Conservation (phyloP, 441 rosid genomes). For the Gossypium lobatum region DNA sequence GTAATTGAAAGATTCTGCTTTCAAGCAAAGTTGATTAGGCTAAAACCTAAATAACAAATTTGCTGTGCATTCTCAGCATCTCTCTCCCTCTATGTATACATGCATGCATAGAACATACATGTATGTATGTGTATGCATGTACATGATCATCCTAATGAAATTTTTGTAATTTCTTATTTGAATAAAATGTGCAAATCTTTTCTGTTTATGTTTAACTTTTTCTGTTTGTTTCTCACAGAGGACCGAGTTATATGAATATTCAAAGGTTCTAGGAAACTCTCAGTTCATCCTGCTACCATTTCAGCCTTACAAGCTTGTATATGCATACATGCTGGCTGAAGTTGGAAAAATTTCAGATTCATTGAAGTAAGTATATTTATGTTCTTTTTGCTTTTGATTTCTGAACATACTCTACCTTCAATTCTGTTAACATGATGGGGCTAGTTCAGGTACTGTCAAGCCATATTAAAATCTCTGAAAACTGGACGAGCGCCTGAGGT, state of each 20-base stretch:
- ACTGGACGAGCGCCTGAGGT: constrained; percentile 78
- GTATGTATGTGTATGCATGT: background rate
- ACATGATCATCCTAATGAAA: background rate
- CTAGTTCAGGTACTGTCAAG: constrained; percentile 83
- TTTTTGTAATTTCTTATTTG: background rate
- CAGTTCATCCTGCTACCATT: constrained; percentile 64
- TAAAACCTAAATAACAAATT: background rate
- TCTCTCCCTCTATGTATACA: background rate
- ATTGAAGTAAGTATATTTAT: constrained; percentile 45
- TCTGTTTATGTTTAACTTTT: constrained; percentile 11
- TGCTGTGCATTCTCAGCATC: background rate
- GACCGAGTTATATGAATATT: constrained; percentile 75
- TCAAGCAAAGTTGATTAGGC: background rate
- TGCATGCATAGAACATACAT: background rate
- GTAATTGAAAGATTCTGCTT: constrained; percentile 10
- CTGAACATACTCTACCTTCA: constrained; percentile 14
- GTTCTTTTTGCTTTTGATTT: constrained; percentile 4
- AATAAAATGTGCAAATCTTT: background rate
- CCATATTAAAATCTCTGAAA: constrained; percentile 70
- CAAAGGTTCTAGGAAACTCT: constrained; percentile 77
- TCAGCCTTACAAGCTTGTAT: constrained; percentile 74
- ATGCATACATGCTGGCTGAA: constrained; percentile 82
- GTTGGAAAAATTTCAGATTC: constrained; percentile 78
- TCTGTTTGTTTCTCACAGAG: constrained; percentile 44
- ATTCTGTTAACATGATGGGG: constrained; percentile 17